Conservation (phyloP, 495 filamentous ascomycete species). For the Aspergillus avenaceus region DNA sequence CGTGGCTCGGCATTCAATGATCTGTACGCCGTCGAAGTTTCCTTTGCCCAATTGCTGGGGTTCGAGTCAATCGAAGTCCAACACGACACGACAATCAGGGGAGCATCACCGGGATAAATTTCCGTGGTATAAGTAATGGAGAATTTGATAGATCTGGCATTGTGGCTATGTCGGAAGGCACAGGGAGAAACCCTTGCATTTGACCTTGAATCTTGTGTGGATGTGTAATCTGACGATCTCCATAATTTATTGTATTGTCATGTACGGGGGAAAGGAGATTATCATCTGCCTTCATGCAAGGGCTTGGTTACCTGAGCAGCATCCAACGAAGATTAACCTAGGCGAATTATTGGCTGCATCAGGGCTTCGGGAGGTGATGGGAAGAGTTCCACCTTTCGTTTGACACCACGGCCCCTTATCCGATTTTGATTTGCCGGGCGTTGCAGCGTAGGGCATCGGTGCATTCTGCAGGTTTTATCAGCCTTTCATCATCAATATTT, state of each 20-base stretch:
- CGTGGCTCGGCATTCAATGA: conserved; percentile 11
- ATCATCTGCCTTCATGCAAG: neutral
- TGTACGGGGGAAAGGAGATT: neutral
- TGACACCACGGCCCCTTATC: neutral
- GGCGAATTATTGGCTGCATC: neutral
- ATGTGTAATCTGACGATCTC: neutral
- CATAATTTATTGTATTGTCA: neutral
- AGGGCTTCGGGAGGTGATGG: neutral
- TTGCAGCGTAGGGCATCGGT: neutral
- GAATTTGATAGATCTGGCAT: neutral
- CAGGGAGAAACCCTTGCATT: neutral
- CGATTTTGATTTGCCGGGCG: neutral
- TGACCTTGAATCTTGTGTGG: neutral
- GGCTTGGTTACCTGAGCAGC: neutral
- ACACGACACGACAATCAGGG: neutral
- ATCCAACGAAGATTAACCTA: neutral
- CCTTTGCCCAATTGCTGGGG: neutral
- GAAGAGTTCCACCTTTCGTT: neutral
- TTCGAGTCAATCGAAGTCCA: neutral
- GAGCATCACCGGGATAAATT: neutral
- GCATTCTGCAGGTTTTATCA: neutral
- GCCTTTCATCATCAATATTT: neutral
- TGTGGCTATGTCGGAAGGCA: neutral
- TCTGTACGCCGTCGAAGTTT: neutral
- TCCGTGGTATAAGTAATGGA: neutral